These are phyloP conservation scores for Sanchytrium tribonematis DNA, from an alignment of 371 early-diverging fungal species.

Conservation along the genomic window DNA sequence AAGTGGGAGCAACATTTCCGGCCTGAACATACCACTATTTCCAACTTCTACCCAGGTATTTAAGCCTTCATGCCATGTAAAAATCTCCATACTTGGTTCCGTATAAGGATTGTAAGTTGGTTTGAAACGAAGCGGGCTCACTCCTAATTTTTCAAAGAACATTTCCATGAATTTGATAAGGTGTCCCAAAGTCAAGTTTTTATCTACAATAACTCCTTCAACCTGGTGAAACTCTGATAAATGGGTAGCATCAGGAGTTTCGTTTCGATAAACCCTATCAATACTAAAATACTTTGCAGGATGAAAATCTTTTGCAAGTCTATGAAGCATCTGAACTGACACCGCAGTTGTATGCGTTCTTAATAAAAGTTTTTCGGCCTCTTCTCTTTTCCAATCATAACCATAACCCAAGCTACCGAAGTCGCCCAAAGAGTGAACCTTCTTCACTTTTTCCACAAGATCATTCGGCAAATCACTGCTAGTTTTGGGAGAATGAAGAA, in stretches of 20 bases:
- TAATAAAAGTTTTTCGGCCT: constrained; percentile 79
- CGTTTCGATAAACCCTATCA: constrained; percentile 98
- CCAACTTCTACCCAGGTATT: constrained; percentile 97
- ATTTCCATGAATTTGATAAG: constrained; percentile 86
- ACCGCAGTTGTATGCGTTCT: constrained; percentile 98
- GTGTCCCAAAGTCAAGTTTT: constrained; percentile 78
- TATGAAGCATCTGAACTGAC: constrained; percentile 70
- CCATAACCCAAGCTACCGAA: constrained; percentile 69
- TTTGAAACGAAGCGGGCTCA: constrained; percentile 90
- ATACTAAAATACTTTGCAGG: constrained; percentile 97
- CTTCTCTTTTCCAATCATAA: constrained; percentile 72
- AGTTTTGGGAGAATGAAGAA: constrained; percentile 50
- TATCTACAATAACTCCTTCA: constrained; percentile 95
- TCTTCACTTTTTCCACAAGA: constrained; percentile 66
- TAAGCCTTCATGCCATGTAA: constrained; percentile 89
- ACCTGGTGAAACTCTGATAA: constrained; percentile 99
- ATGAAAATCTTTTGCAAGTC: constrained; percentile 55
- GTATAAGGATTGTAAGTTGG: constrained; percentile 99
- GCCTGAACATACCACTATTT: constrained; percentile 99
- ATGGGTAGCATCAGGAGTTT: constrained; percentile 97
- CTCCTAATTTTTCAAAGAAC: constrained; percentile 94
- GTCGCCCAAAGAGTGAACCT: constrained; percentile 83
- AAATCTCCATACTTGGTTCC: constrained; percentile 98
- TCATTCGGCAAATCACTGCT: constrained; percentile 48
- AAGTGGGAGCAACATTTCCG: constrained; percentile 94